phyloP scores from a whole-genome alignment of 805 yeast genomes.

The Sugiyamaella valdiviana region DNA sequence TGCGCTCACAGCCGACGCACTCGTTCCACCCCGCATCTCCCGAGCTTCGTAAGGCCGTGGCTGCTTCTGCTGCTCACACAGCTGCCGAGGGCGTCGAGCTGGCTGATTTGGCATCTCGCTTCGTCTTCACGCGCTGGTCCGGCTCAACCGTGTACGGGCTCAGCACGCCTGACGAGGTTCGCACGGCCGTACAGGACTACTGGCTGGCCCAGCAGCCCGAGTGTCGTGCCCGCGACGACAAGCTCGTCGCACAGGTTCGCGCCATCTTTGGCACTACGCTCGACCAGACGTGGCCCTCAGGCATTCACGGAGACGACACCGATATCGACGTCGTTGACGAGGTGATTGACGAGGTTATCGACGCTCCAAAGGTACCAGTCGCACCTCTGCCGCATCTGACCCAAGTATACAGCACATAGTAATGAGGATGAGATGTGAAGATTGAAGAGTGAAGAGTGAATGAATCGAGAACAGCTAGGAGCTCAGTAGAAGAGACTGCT shows the following conservation, averaged over 20 bases:
- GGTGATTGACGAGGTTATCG: too few species aligned
- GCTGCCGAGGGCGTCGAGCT: constrained; percentile 50
- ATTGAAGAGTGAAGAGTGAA: too few species aligned
- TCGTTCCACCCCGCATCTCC: constrained; percentile 74
- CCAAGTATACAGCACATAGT: too few species aligned
- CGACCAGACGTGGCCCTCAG: constrained; percentile 62
- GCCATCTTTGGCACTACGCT: constrained; percentile 44
- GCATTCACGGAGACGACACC: constrained; percentile 33
- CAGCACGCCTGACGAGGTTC: constrained; percentile 56
- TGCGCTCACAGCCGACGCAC: constrained; percentile 61
- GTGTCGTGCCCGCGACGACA: constrained; percentile 39
- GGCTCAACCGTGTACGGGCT: constrained; percentile 77
- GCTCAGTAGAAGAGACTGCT: too few species aligned
- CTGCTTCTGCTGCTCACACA: constrained; percentile 41
- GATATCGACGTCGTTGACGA: too few species aligned
- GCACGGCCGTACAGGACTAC: constrained; percentile 54
- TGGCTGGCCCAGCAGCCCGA: constrained; percentile 39
- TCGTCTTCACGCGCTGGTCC: constrained; percentile 59
- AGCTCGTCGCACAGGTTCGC: constrained; percentile 40
- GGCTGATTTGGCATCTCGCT: constrained; percentile 77
- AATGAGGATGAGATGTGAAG: too few species aligned
- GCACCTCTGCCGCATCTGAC: too few species aligned
- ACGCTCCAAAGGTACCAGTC: too few species aligned
- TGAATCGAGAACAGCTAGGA: too few species aligned
- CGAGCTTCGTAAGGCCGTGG: constrained; percentile 44